A percentile compares a stretch with the other conserved stretches of the same genome.
These are phyloP conservation scores for Taiozyma sp. DNA, from an alignment of 1,139 yeast genomes.

Conservation along the genomic window DNA sequence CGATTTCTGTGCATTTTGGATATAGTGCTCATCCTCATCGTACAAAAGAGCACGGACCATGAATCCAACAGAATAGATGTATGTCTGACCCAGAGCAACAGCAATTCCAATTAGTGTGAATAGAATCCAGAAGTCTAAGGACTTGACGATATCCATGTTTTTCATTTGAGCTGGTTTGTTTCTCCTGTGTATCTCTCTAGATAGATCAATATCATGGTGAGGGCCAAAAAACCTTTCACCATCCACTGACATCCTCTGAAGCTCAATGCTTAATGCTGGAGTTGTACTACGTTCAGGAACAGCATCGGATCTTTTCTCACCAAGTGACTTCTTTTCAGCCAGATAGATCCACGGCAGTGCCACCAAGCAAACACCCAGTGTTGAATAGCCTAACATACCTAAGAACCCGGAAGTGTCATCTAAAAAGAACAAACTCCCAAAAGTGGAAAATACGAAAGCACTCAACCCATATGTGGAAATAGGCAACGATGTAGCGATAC, in stretches of 20 bases:
- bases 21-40: slow-evolving; percentile 16
- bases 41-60: slow-evolving; percentile 46
- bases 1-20: slow-evolving; percentile 47
- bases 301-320: neutral
- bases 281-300: slow-evolving; percentile 2
- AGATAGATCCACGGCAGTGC: slow-evolving; percentile 46
- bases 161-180: neutral
- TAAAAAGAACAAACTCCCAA: slow-evolving; percentile 44
- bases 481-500: slow-evolving; percentile 58
- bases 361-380: slow-evolving; percentile 33
- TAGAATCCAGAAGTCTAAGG: slow-evolving; percentile 45
- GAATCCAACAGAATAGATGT: slow-evolving; percentile 57
- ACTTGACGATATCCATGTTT: slow-evolving; percentile 26
- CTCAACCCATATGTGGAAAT: slow-evolving; percentile 56
- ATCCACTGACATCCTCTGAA: slow-evolving; percentile 5
- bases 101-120: slow-evolving; percentile 42
- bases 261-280: slow-evolving; percentile 12
- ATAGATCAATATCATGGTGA: neutral
- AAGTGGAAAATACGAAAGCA: slow-evolving; percentile 50
- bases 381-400: slow-evolving; percentile 41
- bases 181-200: slow-evolving; percentile 9
- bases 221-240: neutral
- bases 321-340: slow-evolving; percentile 30
- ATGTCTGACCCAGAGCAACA: slow-evolving; percentile 60
- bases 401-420: slow-evolving; percentile 48